Conservation (phyloP, 2,329 filamentous ascomycete species). For the Colletotrichum incanum region DNA sequence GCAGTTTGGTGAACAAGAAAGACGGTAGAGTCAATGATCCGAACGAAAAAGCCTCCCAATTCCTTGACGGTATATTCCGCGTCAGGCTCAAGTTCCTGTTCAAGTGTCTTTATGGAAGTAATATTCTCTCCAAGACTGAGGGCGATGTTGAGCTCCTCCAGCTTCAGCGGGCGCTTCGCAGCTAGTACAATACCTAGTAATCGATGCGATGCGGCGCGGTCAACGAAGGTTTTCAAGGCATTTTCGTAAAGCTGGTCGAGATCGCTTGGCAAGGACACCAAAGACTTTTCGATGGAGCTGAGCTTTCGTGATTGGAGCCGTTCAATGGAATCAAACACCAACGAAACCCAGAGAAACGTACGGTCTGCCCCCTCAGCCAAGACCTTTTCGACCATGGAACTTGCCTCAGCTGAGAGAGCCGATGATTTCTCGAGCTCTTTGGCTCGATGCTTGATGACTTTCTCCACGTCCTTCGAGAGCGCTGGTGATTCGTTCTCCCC, state of each 20-base stretch:
- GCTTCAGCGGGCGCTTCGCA: background rate
- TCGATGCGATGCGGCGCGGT: background rate
- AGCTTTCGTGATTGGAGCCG: slow-evolving; percentile 24
- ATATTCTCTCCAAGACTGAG: background rate
- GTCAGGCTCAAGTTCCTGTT: slow-evolving; percentile 18
- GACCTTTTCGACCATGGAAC: background rate
- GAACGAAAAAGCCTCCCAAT: slow-evolving; percentile 32
- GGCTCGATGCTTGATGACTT: slow-evolving; percentile 6
- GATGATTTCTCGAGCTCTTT: background rate
- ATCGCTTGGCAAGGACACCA: background rate
- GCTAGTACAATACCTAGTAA: slow-evolving; percentile 22
- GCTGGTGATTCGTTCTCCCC: slow-evolving; percentile 30
- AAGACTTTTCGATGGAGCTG: background rate
- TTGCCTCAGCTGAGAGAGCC: background rate
- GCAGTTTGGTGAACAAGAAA: slow-evolving; percentile 32
- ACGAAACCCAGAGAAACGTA: slow-evolving; percentile 21
- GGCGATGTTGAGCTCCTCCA: slow-evolving; percentile 28
- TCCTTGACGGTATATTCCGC: slow-evolving; percentile 30
- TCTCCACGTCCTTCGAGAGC: slow-evolving; percentile 11
- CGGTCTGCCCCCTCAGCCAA: slow-evolving; percentile 10
- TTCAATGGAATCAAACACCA: slow-evolving; percentile 27
- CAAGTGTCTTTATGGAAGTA: background rate
- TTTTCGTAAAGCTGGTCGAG: slow-evolving; percentile 33
- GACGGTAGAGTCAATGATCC: slow-evolving; percentile 25
- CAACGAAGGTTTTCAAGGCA: background rate